Evolutionary conservation across 176 grass and related monocot genomes (phyloP), one percentile per base, ranked within the genome.

Genomic region (Chloris gayana): DNA sequence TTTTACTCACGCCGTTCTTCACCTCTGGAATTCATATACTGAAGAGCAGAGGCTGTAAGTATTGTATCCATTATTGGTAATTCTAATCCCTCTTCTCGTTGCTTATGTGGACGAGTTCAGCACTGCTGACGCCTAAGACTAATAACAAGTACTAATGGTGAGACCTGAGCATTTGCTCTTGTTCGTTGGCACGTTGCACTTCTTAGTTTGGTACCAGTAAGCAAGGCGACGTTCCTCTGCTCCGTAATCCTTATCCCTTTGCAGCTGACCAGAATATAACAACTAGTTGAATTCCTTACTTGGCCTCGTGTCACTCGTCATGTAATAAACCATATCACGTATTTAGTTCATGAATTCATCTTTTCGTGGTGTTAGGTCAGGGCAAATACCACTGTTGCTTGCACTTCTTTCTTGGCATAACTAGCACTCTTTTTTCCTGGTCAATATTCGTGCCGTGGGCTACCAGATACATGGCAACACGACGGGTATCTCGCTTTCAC

Each of bases 361-460:
- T 56, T 74, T 37, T 60, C 1, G 1, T 34, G 30, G 30, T 21
- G 27, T 37, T 24, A 26, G 26, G 24, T 5, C 38, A 13, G 39
- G 18, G 7, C 50, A 76, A 49, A 57, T 17, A 21, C 1, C 81
- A 15, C 1, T 85, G 65, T 82, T 77, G 71, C 82, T 77, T 89
- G 49, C 47, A 72, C 9, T 66, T 81, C n/a, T 58, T 75, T 83
- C 81, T 45, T 21, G 24, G 73, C 33, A 11, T 35, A 6, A 9
- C 3, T 18, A 51, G 69, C 39, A 41, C 13, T 19, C 6, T 44
- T 62, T 78, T 89, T 76, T 72, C 50, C 64, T 85, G 66, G 82
- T 89, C 82, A 77, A 71, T 58, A 74, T 11, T 65, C 31, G 35
- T 76, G 77, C 56, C 72, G 82, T 89, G 72, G 21, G n/a, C 27